Percentiles rank a stretch among this genome's conserved stretches.
phyloP scores from a whole-genome alignment of 306 rosid genomes.

The Sechiopsis laciniata region DNA sequence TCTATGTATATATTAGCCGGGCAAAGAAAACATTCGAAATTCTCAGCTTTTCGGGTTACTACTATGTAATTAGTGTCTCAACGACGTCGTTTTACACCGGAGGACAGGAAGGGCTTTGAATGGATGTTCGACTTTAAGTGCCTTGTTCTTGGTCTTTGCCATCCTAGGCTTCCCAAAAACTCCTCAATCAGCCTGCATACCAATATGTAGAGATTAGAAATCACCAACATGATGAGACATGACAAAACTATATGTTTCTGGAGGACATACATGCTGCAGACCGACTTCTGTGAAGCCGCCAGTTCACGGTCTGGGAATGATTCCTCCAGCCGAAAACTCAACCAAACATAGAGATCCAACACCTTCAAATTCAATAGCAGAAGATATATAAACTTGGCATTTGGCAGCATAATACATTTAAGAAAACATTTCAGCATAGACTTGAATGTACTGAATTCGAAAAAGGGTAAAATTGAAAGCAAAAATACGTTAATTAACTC shows the following conservation, averaged over 20 bases:
- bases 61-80: slow-evolving; percentile 16
- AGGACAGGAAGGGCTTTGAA: slow-evolving; percentile 32
- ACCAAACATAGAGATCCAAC: slow-evolving; percentile 89
- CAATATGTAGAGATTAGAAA: slow-evolving; percentile 13
- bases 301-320: slow-evolving; percentile 80
- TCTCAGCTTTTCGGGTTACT: slow-evolving; percentile 19
- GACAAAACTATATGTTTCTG: background rate
- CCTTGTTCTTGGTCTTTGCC: slow-evolving; percentile 52
- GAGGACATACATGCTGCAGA: slow-evolving; percentile 68
- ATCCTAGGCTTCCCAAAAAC: slow-evolving; percentile 67
- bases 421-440: background rate
- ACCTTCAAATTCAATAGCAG: slow-evolving; percentile 56
- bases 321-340: slow-evolving; percentile 81
- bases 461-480: background rate
- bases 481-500: background rate
- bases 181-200: slow-evolving; percentile 75
- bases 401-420: slow-evolving; percentile 2
- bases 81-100: slow-evolving; percentile 20
- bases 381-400: slow-evolving; percentile 9
- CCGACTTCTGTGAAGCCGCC: slow-evolving; percentile 67
- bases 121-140: slow-evolving; percentile 26
- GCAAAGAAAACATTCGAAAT: background rate
- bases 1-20: background rate
- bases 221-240: background rate
- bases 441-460: background rate